Conservation (phyloP, 441 rosid species). For the Adansonia gregorii region DNA sequence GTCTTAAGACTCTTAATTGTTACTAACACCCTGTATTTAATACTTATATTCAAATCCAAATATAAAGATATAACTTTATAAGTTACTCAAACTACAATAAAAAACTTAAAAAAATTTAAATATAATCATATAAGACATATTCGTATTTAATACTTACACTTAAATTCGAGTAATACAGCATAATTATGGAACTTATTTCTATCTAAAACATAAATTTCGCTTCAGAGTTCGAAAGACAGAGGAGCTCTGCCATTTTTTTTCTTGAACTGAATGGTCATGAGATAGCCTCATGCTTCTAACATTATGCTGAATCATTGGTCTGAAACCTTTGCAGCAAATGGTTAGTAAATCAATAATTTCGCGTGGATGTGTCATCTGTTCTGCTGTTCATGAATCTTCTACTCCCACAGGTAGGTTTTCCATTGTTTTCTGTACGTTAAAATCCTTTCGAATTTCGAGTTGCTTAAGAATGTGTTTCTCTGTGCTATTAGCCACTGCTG, state of each 20-base stretch:
- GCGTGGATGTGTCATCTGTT: slow-evolving; percentile 50
- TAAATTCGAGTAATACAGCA: too few relatives aligned
- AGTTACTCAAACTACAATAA: too few relatives aligned
- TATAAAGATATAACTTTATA: too few relatives aligned
- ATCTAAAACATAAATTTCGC: neutral
- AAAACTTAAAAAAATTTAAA: too few relatives aligned
- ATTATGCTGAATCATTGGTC: neutral
- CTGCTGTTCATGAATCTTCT: slow-evolving; percentile 78
- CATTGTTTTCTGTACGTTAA: neutral
- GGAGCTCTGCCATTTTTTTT: neutral
- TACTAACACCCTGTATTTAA: too few relatives aligned
- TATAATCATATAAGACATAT: too few relatives aligned
- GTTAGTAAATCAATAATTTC: slow-evolving; percentile 37
- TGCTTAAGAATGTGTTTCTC: neutral
- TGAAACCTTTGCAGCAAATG: slow-evolving; percentile 42
- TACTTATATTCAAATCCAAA: too few relatives aligned
- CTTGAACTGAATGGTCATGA: neutral
- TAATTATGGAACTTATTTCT: too few relatives aligned
- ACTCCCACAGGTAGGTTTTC: slow-evolving; percentile 54
- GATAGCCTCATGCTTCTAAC: neutral
- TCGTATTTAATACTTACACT: too few relatives aligned
- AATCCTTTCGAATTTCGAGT: neutral
- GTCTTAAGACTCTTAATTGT: neutral
- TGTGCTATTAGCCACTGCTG: slow-evolving; percentile 14
- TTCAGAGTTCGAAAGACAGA: neutral